Base-by-base conservation (phyloP, 192 early-diverging fungal species). In the Umbelopsis sp. region DNA sequence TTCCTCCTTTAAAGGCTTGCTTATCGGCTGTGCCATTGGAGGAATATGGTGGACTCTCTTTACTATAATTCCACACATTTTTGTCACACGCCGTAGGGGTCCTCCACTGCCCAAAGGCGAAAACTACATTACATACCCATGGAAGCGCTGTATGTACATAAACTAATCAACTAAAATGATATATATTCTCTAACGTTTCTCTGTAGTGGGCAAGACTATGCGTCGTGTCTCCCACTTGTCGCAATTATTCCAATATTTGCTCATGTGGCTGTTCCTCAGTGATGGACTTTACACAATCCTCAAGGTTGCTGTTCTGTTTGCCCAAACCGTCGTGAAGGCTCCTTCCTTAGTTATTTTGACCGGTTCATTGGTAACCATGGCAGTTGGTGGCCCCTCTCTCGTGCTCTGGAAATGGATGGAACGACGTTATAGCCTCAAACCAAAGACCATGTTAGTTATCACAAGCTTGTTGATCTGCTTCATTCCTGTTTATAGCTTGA, bases 181-280 rank as follows among this genome's bases (percentile, higher is more conserved):
- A 30, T 30, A 30, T 30, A 30, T 1, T 3, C 27, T 30, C 27
- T 30, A 30, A 30, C 27, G 0, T 66, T 0, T 58, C 2, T 20
- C 4, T 18, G 27, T 37, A 78, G 76, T 78, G 0, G 67, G 49
- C 52, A 78, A 55, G 18, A 85, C 85, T 0, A 41, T 85, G 12
- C 18, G 13, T 8, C 67, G 73, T 18, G 74, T 81, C 27, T 49
- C 72, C 12, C 69, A 85, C 66, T 73, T 91, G 0, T 66, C 76
- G 11, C 71, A 86, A 25, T 76, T 83, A 20, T 87, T 86, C 78
- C 76, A 80, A 61, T 89, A 90, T 71, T 82, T 92, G 48, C 18
- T 87, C 0, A 79, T 81, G 0, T 92, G 86, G 87, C 91, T 89
- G 71, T 78, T 91, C 46, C 84, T 86, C 58, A 83, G 85, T 21